Base-by-base conservation (phyloP, 441 rosid species). In the Brassica balearica region DNA sequence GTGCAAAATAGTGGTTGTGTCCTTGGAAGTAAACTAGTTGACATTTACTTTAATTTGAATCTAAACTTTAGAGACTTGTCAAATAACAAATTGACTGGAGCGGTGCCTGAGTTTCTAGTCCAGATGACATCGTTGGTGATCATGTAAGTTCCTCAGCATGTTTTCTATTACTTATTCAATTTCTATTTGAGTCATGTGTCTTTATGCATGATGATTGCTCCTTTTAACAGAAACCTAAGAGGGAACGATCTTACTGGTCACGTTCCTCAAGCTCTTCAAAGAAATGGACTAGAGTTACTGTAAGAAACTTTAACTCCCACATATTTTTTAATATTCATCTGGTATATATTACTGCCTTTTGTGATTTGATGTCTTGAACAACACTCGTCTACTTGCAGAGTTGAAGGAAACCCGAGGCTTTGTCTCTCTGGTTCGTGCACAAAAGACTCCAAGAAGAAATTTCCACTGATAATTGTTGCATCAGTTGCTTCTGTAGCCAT, bases 161-260 rank as follows among this genome's bases (percentile, higher is more conserved):
- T 10, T 29, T 71, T 19, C 11, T 34, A 56, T n/a, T 17, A 19
- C 29, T 17, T 55, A 10, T 34, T 6, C 19, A 17, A 1, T 56
- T 5, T 5, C 27, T 1, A 19, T 12, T 59, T 10, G 4, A 2
- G 11, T 20, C 48, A 69, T 69, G 23, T 62, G 23, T 17, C 63
- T n/a, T 11, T 61, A 61, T 61, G 65, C 17, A 23, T 61, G 34
- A 61, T 2, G 34, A 25, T 46, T 43, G 5, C 6, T 66, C 2
- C 12, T 70, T 3, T 32, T 70, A 43, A 17, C 14, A 73, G 76
- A 73, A 73, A 73, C 69, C 27, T 73, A 73, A 48, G 60, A 6
- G 41, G 69, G 29, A 73, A 73, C 27, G 43, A 73, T 43, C 76
- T 73, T 5, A 48, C 2, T 56, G 76, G 76, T 43, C 17, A 67